Conservation (phyloP, 495 filamentous ascomycete genomes). For the Penicillium waksmanii region DNA sequence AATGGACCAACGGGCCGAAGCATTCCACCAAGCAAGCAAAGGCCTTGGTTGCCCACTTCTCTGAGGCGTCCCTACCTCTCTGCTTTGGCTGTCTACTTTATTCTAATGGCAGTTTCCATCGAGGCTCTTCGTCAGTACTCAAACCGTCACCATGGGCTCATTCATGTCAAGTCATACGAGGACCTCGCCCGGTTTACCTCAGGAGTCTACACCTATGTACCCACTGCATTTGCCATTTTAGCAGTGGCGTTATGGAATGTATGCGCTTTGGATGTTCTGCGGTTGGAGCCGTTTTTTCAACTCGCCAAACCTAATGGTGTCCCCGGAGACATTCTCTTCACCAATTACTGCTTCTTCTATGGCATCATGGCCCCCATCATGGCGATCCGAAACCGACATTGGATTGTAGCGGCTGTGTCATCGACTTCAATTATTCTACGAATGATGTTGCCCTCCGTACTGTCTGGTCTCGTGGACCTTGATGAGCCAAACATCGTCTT, state of each 20-base stretch:
- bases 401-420: constrained; percentile 27
- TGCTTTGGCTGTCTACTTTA: constrained; percentile 18
- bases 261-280: constrained; percentile 26
- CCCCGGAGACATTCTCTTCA: constrained; percentile 28
- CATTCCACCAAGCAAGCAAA: background rate
- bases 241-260: constrained; percentile 25
- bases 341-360: constrained; percentile 29
- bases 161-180: constrained; percentile 15
- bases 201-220: constrained; percentile 26
- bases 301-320: constrained; percentile 23
- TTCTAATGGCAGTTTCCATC: constrained; percentile 16
- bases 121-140: constrained; percentile 27
- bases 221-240: constrained; percentile 24
- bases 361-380: constrained; percentile 24
- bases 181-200: constrained; percentile 15
- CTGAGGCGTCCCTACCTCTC: constrained; percentile 23
- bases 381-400: constrained; percentile 29
- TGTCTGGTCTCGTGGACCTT: constrained; percentile 24
- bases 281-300: constrained; percentile 36
- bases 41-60: constrained; percentile 18
- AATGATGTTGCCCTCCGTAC: constrained; percentile 24
- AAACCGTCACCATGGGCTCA: constrained; percentile 19
- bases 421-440: constrained; percentile 21
- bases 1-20: constrained; percentile 5
- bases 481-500: constrained; percentile 7